Base-by-base conservation (phyloP, 306 rosid genomes). In the Senna tora region DNA sequence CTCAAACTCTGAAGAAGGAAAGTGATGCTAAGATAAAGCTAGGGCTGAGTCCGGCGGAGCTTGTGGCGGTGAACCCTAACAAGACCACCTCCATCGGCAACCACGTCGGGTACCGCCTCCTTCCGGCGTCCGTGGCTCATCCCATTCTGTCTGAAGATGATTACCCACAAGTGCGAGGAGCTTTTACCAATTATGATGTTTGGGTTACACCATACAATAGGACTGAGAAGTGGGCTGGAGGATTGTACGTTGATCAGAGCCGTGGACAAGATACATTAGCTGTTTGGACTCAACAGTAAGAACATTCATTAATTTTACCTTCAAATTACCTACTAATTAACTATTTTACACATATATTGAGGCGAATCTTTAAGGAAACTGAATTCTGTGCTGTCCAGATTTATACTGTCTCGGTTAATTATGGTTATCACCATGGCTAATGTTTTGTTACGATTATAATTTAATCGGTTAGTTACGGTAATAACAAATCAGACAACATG, bases 171-270 rank as follows among this genome's bases (percentile, higher is more conserved):
- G 52, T 15, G 0, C 80, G 91, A 2, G 89, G 85, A 49, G 93
- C 88, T 7, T 90, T 87, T 14, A 77, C 86, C 0, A 87, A 85
- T 4, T 53, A 64, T 28, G 72, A 82, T 60, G 82, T 86, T 17
- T 84, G 93, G 91, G 82, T 88, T 9, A 84, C 93, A 0, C 82
- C 91, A 0, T 88, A 90, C 45, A 83, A 88, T 17, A 75, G 74
- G 79, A 72, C 82, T 14, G 84, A 84, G 42, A 86, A 88, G 52
- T 90, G 96, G 90, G 91, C 86, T 2, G 87, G 84, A 28, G 93
- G 90, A 19, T 7, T 53, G 0, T 75, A 38, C 46, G 85, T 74
- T 69, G 90, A 85, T 77, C 80, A 83, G 13, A 84, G 87, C 67
- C 84, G 25, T 41, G 96, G 92, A 45, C 87, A 79, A 0, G 85